Base-by-base conservation (phyloP, 306 rosid species). In the Quercus glauca region DNA sequence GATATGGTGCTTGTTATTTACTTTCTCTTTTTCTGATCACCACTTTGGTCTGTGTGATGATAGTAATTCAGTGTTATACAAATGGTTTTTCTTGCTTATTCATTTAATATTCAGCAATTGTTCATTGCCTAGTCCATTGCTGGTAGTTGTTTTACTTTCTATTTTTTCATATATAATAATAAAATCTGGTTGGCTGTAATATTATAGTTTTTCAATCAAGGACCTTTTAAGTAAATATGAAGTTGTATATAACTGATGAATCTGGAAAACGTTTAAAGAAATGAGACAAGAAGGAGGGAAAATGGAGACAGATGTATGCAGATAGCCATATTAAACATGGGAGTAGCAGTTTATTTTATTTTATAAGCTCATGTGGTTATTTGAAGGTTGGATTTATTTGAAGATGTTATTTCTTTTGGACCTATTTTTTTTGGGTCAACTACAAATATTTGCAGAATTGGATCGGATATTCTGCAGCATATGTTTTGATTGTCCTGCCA, bases 1-100 rank as follows among this genome's bases (percentile, higher is more conserved):
- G 73, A 88, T 60, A 81, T 75, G 84, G 86, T 84, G 55, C 79
- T 75, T 83, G 83, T 85, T 76, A 70, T 81, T 82, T 74, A 73
- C 70, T 45, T 35, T 68, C 58, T 41, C 21, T 58, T 41, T 25
- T 58, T 25, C 28, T 81, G 71, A 51, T 83, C 37, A 20, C 64
- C 70, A 28, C 58, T 80, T 76, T 59, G 68, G 85, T 83, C 45
- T 61, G 69, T 81, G 19, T 26, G 18, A 49, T 72, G 67, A 78
- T 60, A 64, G 76, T 61, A 63, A 37, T 73, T 55, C 41, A 19
- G 35, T 69, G 28, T 60, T 73, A 58, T 53, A 14, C 65, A 49
- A 19, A 35, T 64, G 37, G 41, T 55, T 74, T 45, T 55, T 19
- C 69, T 70, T 75, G 25, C 31, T 18, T 55, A 13, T 60, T 69